Conservation (phyloP, 139 green algal species). For the Chlorella ohadii region DNA sequence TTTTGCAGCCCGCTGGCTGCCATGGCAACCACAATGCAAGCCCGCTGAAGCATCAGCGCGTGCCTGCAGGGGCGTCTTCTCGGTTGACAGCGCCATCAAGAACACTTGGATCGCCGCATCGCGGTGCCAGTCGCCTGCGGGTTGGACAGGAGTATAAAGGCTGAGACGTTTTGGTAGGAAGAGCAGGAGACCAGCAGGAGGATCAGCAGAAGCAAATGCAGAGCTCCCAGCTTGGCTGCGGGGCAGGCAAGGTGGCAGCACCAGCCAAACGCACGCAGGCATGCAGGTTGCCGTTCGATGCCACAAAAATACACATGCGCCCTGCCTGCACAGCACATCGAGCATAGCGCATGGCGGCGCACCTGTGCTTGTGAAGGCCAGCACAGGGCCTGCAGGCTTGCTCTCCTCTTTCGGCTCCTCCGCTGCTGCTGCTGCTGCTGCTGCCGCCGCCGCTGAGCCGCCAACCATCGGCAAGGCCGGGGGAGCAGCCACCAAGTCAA, state of each 20-base stretch:
- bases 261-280: too few relatives aligned
- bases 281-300: too few relatives aligned
- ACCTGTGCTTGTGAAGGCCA: slow-evolving; percentile 18
- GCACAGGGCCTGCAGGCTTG: not conserved
- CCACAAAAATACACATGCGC: not conserved
- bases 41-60: too few relatives aligned
- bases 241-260: too few relatives aligned
- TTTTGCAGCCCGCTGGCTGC: too few relatives aligned
- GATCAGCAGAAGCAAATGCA: too few relatives aligned
- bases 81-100: not conserved
- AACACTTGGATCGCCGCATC: slow-evolving; percentile 27
- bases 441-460: not conserved
- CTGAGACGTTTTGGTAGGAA: too few relatives aligned
- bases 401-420: not conserved
- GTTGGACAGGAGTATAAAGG: too few relatives aligned
- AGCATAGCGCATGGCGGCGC: not conserved
- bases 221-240: too few relatives aligned
- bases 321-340: not conserved
- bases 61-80: not conserved
- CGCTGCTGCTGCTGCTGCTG: not conserved
- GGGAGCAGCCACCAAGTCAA: not conserved
- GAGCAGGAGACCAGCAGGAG: too few relatives aligned
- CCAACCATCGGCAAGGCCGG: not conserved
- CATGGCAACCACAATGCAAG: too few relatives aligned
- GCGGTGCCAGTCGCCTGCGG: slow-evolving; percentile 19